phyloP scores from a whole-genome alignment of 148 eudicot species.

The Rhododendron simsii region DNA sequence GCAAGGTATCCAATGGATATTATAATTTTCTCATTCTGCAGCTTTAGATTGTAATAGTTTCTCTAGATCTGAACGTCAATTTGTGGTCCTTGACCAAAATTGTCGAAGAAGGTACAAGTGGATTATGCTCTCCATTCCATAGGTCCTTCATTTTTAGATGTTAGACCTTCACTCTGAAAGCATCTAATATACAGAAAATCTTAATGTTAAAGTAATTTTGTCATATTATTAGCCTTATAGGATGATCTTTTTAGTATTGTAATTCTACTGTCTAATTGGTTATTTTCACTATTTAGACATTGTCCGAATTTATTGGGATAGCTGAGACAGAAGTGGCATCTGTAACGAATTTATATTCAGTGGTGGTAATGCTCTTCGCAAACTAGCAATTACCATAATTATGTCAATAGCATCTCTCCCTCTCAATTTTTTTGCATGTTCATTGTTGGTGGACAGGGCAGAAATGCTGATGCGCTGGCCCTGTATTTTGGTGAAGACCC shows the following conservation, averaged over 20 bases:
- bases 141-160: background rate
- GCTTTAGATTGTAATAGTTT: background rate
- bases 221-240: background rate
- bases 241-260: background rate
- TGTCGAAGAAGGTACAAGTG: slow-evolving; percentile 5
- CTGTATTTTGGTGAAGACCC: slow-evolving; percentile 96
- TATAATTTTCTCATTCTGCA: slow-evolving; percentile 6
- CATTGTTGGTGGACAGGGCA: slow-evolving; percentile 63
- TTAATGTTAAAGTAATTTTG: background rate
- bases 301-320: slow-evolving; percentile 57
- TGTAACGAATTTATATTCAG: slow-evolving; percentile 62
- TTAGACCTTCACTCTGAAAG: background rate
- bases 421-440: background rate
- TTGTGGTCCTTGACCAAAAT: background rate
- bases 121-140: background rate
- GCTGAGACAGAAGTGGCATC: slow-evolving; percentile 77
- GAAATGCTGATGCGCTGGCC: slow-evolving; percentile 91
- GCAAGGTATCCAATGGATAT: slow-evolving; percentile 42
- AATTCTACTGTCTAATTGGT: background rate
- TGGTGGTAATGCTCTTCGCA: slow-evolving; percentile 50
- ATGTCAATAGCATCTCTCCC: background rate
- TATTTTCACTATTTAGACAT: slow-evolving; percentile 40
- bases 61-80: background rate
- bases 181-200: background rate
- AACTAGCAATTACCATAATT: slow-evolving; percentile 3